Evolutionary conservation across 805 yeast species (phyloP).

Genomic region (Zygosaccharomyces rouxii): DNA sequence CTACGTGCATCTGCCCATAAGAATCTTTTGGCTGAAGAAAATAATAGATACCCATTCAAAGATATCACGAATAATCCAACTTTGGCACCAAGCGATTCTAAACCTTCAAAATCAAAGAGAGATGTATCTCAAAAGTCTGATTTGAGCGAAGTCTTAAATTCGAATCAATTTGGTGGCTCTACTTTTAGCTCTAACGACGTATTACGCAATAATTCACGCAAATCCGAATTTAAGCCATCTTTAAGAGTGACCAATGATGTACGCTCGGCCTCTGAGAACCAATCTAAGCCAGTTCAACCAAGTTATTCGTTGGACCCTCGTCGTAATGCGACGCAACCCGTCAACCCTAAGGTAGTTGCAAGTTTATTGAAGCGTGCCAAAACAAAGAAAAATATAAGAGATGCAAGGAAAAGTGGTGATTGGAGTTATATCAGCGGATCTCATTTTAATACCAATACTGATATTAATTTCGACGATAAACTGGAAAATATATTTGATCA

Average conservation of each 20-base stretch:
- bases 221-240: not conserved
- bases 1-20: not conserved
- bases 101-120: conserved; percentile 8
- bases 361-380: conserved; percentile 15
- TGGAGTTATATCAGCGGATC: conserved; percentile 14
- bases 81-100: not conserved
- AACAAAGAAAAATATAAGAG: conserved; percentile 9
- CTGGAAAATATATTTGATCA: not conserved
- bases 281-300: not conserved
- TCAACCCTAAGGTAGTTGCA: conserved; percentile 17
- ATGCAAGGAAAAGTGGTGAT: conserved; percentile 12
- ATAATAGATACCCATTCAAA: conserved; percentile 8
- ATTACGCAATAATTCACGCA: not conserved
- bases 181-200: not conserved
- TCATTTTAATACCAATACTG: not conserved
- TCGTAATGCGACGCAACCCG: conserved; percentile 29
- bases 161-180: not conserved
- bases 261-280: conserved; percentile 19
- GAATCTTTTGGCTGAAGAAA: not conserved
- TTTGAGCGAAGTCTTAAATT: conserved; percentile 7
- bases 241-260: conserved; percentile 1
- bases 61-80: conserved; percentile 10
- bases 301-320: conserved; percentile 31
- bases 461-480: not conserved
- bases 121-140: conserved; percentile 14